Base-by-base conservation (phyloP, 106 monocot species). In the Dioscorea alata region DNA sequence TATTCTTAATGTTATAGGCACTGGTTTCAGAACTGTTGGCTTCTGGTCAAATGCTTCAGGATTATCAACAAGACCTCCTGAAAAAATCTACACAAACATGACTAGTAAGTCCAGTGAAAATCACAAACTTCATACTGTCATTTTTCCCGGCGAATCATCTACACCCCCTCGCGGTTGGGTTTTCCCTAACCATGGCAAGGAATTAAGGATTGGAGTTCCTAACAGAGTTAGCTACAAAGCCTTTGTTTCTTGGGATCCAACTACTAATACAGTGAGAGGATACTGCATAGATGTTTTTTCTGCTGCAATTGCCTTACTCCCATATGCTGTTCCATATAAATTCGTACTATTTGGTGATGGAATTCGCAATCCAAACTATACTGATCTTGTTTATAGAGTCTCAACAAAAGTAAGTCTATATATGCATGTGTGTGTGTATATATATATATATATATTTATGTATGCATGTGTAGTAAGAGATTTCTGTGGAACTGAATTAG, bases 21-120 rank as follows among this genome's bases (percentile, higher is more conserved):
- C 70, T 20, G 92, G 92, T 15, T 70, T 66, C 7, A 50, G 89
- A 33, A 77, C 28, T 17, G 60, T 93, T 10, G 92, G 92, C 8
- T 86, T 76, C 59, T 93, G 92, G 92, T 86, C 88, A 17, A 93
- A 86, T 65, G 76, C 81, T 69, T 81, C 88, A 17, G 88, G 92
- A 10, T 64, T 93, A 23, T 89, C 92, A 5, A 49, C 76, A 33
- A 28, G 60, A 14, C 25, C 79, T 23, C 88, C 92, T 60, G 88
- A 89, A 71, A 67, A 23, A 56, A 66, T 86, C 6, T 79, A 84
- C 59, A 33, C 17, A 33, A 89, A 83, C 24, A 73, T 65, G 25
- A 31, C 76, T n/a, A 80, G 86, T 51, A 33, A 6, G 28, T 82
- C 78, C 15, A 35, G 54, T 17, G 49, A 23, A 59, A 83, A 74